Evolutionary conservation across 2,329 filamentous ascomycete species (phyloP), one percentile per base, ranked within the genome.

Genomic region (Plectosphaerella plurivora): DNA sequence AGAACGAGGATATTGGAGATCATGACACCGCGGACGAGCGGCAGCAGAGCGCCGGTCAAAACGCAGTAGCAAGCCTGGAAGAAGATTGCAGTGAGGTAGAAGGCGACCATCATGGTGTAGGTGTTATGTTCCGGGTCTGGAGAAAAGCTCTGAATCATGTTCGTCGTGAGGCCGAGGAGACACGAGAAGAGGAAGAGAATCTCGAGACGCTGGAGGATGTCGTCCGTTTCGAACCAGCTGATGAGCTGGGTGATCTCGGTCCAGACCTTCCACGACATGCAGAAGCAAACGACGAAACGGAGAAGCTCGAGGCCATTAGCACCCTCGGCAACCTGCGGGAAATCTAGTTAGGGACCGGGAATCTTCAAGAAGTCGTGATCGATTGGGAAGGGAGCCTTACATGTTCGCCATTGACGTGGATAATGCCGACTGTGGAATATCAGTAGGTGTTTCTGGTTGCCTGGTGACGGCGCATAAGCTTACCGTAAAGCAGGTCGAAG

Each of bases 191-290:
- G 73, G 60, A 86, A 84, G 1, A 87, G 66, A 15, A 87, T 74
- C n/a, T 74, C 76, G 25, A 83, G 55, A 18, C 83, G 70, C 54
- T 83, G 79, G 12, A 82, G 61, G 36, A 87, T 74, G 57, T 87
- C 83, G 56, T 84, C 79, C 22, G 75, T 77, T 57, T 86, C 79
- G 59, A 86, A 85, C 82, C 82, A 84, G 53, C 73, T 77, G 53
- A 86, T 73, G 9, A 82, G 67, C 20, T 81, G 61, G 10, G 76
- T 73, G 47, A 86, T 72, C 55, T 86, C 83, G 47, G 72, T 73
- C 83, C 83, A 87, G 55, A 86, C 80, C 60, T 84, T 85, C 75
- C 78, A 84, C 28, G 77, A 77, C 68, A 86, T 76, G 55, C 80
- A 77, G 60, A 87, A 86, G 0, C 79, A 83, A 42, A 85, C 78